These are phyloP conservation scores for Blastomyces gilchristii DNA, from an alignment of 2,329 filamentous ascomycete species.

Conservation along the genomic window DNA sequence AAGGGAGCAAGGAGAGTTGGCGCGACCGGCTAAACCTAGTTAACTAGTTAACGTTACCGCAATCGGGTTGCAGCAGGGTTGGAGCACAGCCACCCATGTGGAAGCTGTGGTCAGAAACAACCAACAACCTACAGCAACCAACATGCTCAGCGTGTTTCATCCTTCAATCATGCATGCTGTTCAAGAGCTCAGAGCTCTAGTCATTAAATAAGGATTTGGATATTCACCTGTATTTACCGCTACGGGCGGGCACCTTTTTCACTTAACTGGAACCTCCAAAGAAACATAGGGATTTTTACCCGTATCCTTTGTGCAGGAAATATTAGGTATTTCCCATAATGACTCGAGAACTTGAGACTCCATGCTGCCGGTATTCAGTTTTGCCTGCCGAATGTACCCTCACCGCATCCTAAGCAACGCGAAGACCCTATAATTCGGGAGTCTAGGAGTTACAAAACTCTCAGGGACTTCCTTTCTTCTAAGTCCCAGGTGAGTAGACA, in stretches of 20 bases:
- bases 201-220: neutral
- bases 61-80: neutral
- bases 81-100: no score
- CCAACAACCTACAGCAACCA: no score
- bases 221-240: neutral
- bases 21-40: constrained; percentile 2
- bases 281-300: neutral
- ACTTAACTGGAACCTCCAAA: no score
- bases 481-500: neutral
- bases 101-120: no score
- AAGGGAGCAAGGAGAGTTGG: neutral
- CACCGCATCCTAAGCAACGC: no score
- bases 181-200: neutral
- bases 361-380: no score
- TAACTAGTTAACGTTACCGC: neutral
- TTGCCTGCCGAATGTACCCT: no score
- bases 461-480: neutral
- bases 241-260: no score
- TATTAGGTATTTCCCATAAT: neutral
- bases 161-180: neutral
- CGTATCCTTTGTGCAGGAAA: neutral
- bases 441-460: neutral
- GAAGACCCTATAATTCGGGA: neutral
- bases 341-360: no score
- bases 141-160: neutral